Conservation (phyloP, 495 filamentous ascomycete species). For the Penicillium psychrofluorescens region DNA sequence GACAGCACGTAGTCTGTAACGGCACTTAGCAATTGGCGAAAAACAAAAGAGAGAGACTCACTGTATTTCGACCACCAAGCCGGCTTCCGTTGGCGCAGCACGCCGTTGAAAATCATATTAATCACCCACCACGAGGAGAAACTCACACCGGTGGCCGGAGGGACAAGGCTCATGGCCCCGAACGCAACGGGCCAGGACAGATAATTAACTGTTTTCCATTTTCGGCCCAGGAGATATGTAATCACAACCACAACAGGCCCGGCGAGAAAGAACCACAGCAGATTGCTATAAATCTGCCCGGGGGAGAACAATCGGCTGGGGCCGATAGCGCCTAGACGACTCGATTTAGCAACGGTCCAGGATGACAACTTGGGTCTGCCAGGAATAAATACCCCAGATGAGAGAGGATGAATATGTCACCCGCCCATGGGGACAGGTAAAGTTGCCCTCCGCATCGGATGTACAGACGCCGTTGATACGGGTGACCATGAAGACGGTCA, state of each 20-base stretch:
- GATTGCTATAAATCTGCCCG: conserved; percentile 56
- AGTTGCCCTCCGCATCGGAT: conserved; percentile 51
- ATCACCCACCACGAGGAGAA: conserved; percentile 64
- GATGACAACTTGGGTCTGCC: not conserved
- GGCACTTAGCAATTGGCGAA: conserved; percentile 37
- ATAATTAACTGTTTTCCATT: conserved; percentile 46
- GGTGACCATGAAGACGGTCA: conserved; percentile 58
- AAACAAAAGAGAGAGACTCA: conserved; percentile 40
- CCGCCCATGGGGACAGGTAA: conserved; percentile 60
- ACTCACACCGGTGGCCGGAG: conserved; percentile 61
- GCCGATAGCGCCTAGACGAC: conserved; percentile 43
- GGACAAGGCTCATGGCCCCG: conserved; percentile 55
- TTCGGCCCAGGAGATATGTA: conserved; percentile 48
- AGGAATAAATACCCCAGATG: conserved; percentile 50
- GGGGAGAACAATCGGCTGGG: conserved; percentile 62
- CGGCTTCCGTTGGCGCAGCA: conserved; percentile 48
- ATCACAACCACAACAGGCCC: conserved; percentile 50
- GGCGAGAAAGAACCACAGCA: conserved; percentile 57
- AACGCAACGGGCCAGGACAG: conserved; percentile 63
- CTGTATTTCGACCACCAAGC: conserved; percentile 60
- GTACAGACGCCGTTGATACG: conserved; percentile 57
- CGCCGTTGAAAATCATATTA: conserved; percentile 57
- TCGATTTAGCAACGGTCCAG: not conserved
- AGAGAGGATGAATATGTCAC: conserved; percentile 65
- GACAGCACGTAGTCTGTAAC: conserved; percentile 54